These are phyloP conservation scores for Immersiella caudata DNA, from an alignment of 495 filamentous ascomycete species.

Conservation along the genomic window DNA sequence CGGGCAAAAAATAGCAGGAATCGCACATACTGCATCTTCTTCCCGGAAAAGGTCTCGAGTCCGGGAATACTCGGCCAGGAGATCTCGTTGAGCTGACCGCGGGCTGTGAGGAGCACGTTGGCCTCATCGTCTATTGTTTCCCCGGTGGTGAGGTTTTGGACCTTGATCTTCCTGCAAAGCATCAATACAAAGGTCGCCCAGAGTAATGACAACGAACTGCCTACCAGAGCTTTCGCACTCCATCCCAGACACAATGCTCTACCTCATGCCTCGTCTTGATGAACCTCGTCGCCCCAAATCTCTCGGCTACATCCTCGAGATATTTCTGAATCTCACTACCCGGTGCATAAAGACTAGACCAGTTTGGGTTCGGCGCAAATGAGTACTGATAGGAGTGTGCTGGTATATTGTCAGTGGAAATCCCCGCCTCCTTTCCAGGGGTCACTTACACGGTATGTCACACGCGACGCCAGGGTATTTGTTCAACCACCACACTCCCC, in stretches of 20 bases:
- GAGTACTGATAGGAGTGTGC: constrained; percentile 66
- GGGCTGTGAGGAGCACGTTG: constrained; percentile 65
- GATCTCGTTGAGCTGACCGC: constrained; percentile 66
- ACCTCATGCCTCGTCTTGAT: constrained; percentile 47
- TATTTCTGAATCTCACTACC: constrained; percentile 67
- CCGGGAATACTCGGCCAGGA: constrained; percentile 62
- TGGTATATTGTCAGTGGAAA: constrained; percentile 9
- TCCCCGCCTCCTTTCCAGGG: not conserved
- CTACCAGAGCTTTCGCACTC: constrained; percentile 57
- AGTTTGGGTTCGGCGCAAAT: constrained; percentile 66
- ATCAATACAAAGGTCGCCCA: too few species aligned
- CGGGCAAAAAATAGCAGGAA: too few species aligned
- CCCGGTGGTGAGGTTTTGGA: constrained; percentile 37
- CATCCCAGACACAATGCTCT: constrained; percentile 56
- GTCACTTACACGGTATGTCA: constrained; percentile 45
- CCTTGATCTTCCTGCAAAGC: constrained; percentile 32
- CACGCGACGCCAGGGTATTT: constrained; percentile 51
- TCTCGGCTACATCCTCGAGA: constrained; percentile 59
- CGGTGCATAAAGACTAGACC: constrained; percentile 66
- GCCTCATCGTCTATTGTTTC: constrained; percentile 44
- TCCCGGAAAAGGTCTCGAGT: constrained; percentile 56
- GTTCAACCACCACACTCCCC: constrained; percentile 51
- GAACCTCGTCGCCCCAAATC: constrained; percentile 57
- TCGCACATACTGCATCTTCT: constrained; percentile 65
- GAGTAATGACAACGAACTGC: too few species aligned